Evolutionary conservation across 163 green algal species (phyloP), one percentile per base, ranked within the genome.

Genomic region (Chloromonas sp.): DNA sequence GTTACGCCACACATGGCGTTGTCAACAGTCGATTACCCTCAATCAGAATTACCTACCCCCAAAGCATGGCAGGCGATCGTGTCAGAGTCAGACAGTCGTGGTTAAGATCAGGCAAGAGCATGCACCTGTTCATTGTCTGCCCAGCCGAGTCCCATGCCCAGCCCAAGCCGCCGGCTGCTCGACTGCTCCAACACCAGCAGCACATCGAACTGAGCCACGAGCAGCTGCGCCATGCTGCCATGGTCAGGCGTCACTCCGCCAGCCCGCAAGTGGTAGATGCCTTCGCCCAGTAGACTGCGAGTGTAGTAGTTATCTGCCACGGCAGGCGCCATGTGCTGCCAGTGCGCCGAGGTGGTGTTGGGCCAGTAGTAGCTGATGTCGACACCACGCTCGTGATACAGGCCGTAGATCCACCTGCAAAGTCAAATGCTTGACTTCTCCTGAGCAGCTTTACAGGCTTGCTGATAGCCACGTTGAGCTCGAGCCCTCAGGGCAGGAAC

Each of bases 271-370:
- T 88, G 82, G 85, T 82, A 88, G 3, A 78, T 77, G 13, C 60
- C 60, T 76, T 88, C 82, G 11, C 85, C 85, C 78, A 88, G 85
- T 60, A 88, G 79, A 14, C 81, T 86, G 14, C 77, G 15, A 36
- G 84, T 70, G 5, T 84, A 89, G 83, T 89, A 89, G 79, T 89
- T 89, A 71, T 89, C 82, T 57, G 86, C 83, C 2, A 86, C 84
- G 57, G 86, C 82, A 58, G 60, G 60, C 3, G 79, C 79, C 81
- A 62, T 78, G 61, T 61, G 36, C 15, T 61, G 81, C 61, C 81
- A 84, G 62, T 61, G 81, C 61, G 1, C 2, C 3, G 36, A 62
- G 61, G 15, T 84, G 61, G 81, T 78, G 61, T 78, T 61, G 81
- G 62, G 62, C 62, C 61, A 62, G 61, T 61, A n/a, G n/a, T 1